Conservation (phyloP, 2,329 filamentous ascomycete genomes). For the Trichoderma atroviride region DNA sequence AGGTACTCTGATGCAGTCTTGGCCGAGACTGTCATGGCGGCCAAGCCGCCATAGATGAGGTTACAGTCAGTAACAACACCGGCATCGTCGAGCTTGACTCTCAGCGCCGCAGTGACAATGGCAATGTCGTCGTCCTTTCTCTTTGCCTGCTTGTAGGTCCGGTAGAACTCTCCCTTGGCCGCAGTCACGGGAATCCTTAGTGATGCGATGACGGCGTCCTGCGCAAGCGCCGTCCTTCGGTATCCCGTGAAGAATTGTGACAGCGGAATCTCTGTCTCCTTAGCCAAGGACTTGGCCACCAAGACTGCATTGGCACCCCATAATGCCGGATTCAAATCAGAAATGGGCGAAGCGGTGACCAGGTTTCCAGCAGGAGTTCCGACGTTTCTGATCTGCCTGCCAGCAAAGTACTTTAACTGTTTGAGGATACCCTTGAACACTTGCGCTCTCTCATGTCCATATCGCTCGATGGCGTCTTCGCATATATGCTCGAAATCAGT, state of each 20-base stretch:
- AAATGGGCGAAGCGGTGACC: slow-evolving; percentile 93
- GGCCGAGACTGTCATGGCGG: slow-evolving; percentile 84
- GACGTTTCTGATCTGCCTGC: slow-evolving; percentile 95
- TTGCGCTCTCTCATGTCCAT: slow-evolving; percentile 71
- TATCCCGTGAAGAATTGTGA: slow-evolving; percentile 91
- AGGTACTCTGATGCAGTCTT: slow-evolving; percentile 76
- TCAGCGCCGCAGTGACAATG: slow-evolving; percentile 87
- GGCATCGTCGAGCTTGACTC: slow-evolving; percentile 69
- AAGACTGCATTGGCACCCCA: slow-evolving; percentile 83
- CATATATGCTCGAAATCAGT: slow-evolving; percentile 90
- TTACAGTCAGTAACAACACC: slow-evolving; percentile 74
- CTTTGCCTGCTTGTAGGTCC: slow-evolving; percentile 95
- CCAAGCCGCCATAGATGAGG: slow-evolving; percentile 94
- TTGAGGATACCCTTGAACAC: slow-evolving; percentile 91
- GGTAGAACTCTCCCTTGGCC: slow-evolving; percentile 78
- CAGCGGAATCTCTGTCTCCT: slow-evolving; percentile 87
- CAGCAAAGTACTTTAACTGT: slow-evolving; percentile 92
- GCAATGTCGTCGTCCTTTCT: slow-evolving; percentile 98
- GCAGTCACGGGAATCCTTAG: slow-evolving; percentile 81
- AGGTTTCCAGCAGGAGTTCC: slow-evolving; percentile 94
- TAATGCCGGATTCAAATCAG: slow-evolving; percentile 92
- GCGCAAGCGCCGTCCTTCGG: slow-evolving; percentile 76
- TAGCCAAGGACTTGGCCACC: slow-evolving; percentile 73
- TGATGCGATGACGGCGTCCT: slow-evolving; percentile 81
- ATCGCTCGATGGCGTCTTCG: slow-evolving; percentile 75